Evolutionary conservation across 768 basidiomycete genomes (phyloP), one percentile per base, ranked within the genome.

Genomic region (Phylloporus arenicola): DNA sequence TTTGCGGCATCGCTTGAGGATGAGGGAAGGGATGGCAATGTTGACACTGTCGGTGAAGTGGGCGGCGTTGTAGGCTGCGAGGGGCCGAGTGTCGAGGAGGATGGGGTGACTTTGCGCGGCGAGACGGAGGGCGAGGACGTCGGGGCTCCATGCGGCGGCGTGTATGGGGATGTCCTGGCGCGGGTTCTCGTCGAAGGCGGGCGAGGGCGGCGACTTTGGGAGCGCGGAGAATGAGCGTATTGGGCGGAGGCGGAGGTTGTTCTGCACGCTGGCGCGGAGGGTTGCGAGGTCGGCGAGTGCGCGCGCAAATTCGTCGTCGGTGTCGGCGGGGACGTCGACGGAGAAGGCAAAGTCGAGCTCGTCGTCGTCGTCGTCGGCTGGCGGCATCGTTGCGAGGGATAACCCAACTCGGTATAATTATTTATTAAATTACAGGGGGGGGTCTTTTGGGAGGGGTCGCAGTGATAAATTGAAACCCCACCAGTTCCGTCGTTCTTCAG

Each of bases 1-100:
- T 63, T 87, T 88, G 53, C 82, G 76, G 55, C 79, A 85, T 17
- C 92, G 83, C 67, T 92, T 92, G 58, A 93, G 81, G 61, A 96
- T 92, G 60, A 96, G 81, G 22, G 89, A 87, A 0, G 93, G 92
- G 38, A 96, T 88, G 29, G 86, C 86, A 43, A 96, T 76, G 68
- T 93, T 93, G 52, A 92, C 78, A 65, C 84, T 87, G 56, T 82
- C 72, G 34, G 72, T 64, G 45, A 96, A 68, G 64, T 83, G 88
- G 49, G 75, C 77, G 3, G 80, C 70, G 31, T 83, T 72, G 70
- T 83, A 90, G 10, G 81, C 72, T 1, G 79, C 73, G 17, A 83
- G 74, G 4, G 87, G 82, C 4, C 92, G 82, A 34, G 88, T 90
- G 68, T 96, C 92, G 63, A 95, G 78, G 51, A 95, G 69, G 20